phyloP scores from a whole-genome alignment of 768 basidiomycete species.

The Trametes maxima region DNA sequence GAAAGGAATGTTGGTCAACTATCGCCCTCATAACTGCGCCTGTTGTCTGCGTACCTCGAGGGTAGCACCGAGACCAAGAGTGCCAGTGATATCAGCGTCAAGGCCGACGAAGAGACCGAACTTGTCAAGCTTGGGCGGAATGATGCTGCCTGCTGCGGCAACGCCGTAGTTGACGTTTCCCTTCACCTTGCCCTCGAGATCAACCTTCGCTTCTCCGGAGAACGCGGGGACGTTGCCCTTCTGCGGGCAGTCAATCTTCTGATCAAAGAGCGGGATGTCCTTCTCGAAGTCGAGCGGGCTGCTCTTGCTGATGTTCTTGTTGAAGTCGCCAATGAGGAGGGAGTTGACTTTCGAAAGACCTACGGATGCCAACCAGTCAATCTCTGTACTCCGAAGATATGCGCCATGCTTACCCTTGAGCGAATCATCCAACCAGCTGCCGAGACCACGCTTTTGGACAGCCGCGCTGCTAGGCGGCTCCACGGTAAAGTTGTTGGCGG shows the following conservation, averaged over 20 bases:
- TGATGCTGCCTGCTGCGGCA: constrained; percentile 45
- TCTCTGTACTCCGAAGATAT: not conserved
- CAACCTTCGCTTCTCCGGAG: constrained; percentile 27
- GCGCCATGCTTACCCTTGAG: not conserved
- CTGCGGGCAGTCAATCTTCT: constrained; percentile 25
- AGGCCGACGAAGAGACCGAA: constrained; percentile 33
- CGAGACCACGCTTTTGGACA: constrained; percentile 17
- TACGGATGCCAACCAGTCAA: not conserved
- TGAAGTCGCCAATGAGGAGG: constrained; percentile 16
- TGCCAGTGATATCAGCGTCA: constrained; percentile 43
- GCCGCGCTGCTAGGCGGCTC: constrained; percentile 1
- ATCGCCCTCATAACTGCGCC: not conserved
- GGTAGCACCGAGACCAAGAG: constrained; percentile 40
- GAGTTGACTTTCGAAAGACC: constrained; percentile 1
- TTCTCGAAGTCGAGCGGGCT: constrained; percentile 27
- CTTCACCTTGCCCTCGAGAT: constrained; percentile 36
- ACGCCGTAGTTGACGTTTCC: constrained; percentile 41
- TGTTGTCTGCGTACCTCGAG: constrained; percentile 35
- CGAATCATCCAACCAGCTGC: constrained; percentile 8
- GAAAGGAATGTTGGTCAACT: not conserved
- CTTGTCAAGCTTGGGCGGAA: constrained; percentile 35
- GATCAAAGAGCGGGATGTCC: constrained; percentile 24
- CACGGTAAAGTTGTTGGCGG: constrained; percentile 16
- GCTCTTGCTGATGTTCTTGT: constrained; percentile 19
- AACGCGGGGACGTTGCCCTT: constrained; percentile 20